Evolutionary conservation across 345 rosid genomes (phyloP), one percentile per base, ranked within the genome.

Genomic region (Salix arbutifolia): DNA sequence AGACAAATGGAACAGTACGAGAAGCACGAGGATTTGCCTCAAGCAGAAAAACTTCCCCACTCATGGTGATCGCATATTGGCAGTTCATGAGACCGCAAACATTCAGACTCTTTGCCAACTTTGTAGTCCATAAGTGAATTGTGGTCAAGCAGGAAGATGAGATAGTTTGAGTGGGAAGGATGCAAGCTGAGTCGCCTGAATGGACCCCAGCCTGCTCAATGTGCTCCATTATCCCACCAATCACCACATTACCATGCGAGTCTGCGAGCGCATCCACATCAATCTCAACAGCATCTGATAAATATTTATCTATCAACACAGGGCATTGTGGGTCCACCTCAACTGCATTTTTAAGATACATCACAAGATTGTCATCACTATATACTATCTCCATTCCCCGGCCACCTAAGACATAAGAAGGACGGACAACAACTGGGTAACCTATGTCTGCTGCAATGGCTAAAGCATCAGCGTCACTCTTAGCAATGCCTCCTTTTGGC

Each of bases 1-100:
- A 93, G 79, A 96, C 98, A 81, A 96, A 96, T 50, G 99, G 98
- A 62, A 96, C 95, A 11, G 98, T 93, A 26, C 97, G 95, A 37
- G 98, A 96, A 80, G 99, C 98, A 71, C 97, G 93, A 37, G 99
- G 98, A 84, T 96, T 96, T 23, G 97, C 99, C 86, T 96, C 99
- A 1, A 96, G 97, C 84, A 95, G 86, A 87, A 86, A 96, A 76
- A 93, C 99, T 71, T 92, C 92, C 40, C 91, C 91, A 35, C 93
- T 85, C 33, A 90, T 76, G 65, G 98, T 86, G 74, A 96, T 93
- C 4, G 99, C 98, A 23, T 91, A 93, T 76, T 92, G 97, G 82
- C 97, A 96, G 75, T 91, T 96, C 98, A 96, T 96, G 77, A 96
- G 95, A 70, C 99, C 99, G 78, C 96, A 92, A 6, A 93, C 98